Evolutionary conservation across 2,329 filamentous ascomycete genomes (phyloP), one percentile per base, ranked within the genome.

Genomic region (Fusarium camptoceras): DNA sequence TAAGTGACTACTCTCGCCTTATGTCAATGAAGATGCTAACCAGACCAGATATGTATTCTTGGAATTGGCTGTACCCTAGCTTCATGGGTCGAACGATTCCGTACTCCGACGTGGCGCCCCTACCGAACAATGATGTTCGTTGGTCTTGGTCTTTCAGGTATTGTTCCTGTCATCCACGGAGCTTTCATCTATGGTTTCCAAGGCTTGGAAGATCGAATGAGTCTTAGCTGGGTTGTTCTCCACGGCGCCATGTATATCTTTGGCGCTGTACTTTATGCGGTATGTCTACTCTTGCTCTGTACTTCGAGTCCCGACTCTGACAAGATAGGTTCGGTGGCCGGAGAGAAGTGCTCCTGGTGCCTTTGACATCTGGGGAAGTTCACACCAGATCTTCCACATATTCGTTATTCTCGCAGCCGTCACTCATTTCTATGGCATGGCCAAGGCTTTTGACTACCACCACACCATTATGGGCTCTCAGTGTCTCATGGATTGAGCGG

Each of bases 381-480:
- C 94, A 22, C 96, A 99, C 80, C 96, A 99, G 82, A 92, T 99
- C 70, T 99, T 99, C 79, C 96, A 99, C 82, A 83, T 97, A 41
- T 86, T 96, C 69, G 94, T 99, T 28, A 84, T 98, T 18, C 80
- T 94, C 65, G 96, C 96, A 1, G 95, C 94, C 1, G 86, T 88
- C 2, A 88, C 91, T 25, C 96, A 99, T 83, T 83, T 98, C 64
- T 90, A 89, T 55, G 94, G 93, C 50, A 86, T 98, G 81, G 78
- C 92, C 30, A 91, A 89, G 79, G 94, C 94, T 6, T 97, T 98
- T 81, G 93, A 97, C 80, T 91, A 92, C 77, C 90, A 93, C 76
- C 94, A 97, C 79, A 87, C 85, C 59, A 80, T 85, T 39, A 81
- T 85, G 78, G 87, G 85, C 16, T 84, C 83, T 22, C 79, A 81